Evolutionary conservation across 176 grass and related monocot species (phyloP), one percentile per base, ranked within the genome.

Genomic region (Bonia amplexicaulis): DNA sequence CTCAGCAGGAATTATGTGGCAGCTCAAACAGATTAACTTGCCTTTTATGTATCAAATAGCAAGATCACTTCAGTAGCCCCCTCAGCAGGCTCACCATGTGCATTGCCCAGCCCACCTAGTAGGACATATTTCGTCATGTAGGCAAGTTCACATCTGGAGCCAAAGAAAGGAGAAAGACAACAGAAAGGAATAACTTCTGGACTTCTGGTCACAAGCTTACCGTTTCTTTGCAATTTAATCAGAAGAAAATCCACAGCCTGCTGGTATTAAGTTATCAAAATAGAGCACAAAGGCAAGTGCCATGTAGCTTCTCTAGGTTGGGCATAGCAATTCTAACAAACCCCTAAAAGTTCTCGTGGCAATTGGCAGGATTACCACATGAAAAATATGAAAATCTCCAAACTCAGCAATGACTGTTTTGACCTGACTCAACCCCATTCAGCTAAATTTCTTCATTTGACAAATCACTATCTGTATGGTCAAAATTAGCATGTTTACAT

Each of bases 381-480:
- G 9, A 68, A 52, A 60, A 41, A 31, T 52, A 53, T 55, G 47
- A 9, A 69, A 63, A 77, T 14, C 78, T 17, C 53, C 14, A 8
- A 42, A 76, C 15, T 82, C 49, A 60, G 39, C 13, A 27, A 80
- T 74, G 10, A 40, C 25, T 82, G 26, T 68, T 82, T 15, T 49
- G n/a, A 77, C 40, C 57, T 48, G 33, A 82, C 73, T 92, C 73
- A 88, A 35, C 86, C 77, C 58, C 71, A 73, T 88, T 91, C 82
- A 74, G 67, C 72, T 69, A 69, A 61, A 74, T 79, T 79, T 92
- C 71, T 35, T 86, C 86, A 49, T 42, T 65, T 23, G 53, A 71
- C 49, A 86, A 68, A 67, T 92, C 82, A 89, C 76, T 53, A 60
- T 60, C 62, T 69, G 35, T 79, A 71, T 89, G 61, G 15, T 89